Evolutionary conservation across 306 rosid genomes (phyloP).

Genomic region (Cicer chorassanicum): DNA sequence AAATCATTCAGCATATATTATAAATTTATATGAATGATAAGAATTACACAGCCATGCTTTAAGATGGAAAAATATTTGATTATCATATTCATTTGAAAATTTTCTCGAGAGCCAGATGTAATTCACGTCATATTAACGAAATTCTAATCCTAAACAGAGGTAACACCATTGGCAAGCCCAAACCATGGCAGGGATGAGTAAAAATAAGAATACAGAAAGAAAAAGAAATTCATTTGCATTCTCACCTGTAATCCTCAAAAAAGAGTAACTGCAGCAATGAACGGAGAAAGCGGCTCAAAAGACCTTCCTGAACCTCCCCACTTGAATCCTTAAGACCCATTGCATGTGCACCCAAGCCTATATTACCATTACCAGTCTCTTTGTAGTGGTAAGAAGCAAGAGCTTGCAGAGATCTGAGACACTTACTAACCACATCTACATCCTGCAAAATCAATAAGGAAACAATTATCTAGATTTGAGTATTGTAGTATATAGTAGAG

Average conservation of each 20-base stretch:
- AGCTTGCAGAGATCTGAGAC: constrained; percentile 86
- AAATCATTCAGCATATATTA: constrained; percentile 2
- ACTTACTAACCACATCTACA: constrained; percentile 75
- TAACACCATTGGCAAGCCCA: constrained; percentile 6
- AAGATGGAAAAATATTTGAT: constrained; percentile 15
- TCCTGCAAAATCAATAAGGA: constrained; percentile 59
- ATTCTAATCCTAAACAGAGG: constrained; percentile 27
- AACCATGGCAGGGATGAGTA: constrained; percentile 7
- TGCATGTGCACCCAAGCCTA: constrained; percentile 78
- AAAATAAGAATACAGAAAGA: background rate
- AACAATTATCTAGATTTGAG: constrained; percentile 24
- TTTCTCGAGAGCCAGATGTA: background rate
- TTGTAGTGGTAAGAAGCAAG: constrained; percentile 85
- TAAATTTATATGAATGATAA: constrained; percentile 4
- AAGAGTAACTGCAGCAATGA: constrained; percentile 85
- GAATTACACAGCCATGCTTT: background rate
- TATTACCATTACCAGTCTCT: constrained; percentile 69
- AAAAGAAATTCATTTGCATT: background rate
- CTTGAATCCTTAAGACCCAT: constrained; percentile 57
- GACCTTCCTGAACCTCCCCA: constrained; percentile 78
- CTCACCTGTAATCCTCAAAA: constrained; percentile 90
- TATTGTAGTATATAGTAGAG: constrained; percentile 5
- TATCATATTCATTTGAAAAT: constrained; percentile 27
- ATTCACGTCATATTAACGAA: constrained; percentile 23
- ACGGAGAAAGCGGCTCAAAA: constrained; percentile 81